Evolutionary conservation across 768 basidiomycete genomes (phyloP).

Genomic region (Boletus rufocinnamomeus): DNA sequence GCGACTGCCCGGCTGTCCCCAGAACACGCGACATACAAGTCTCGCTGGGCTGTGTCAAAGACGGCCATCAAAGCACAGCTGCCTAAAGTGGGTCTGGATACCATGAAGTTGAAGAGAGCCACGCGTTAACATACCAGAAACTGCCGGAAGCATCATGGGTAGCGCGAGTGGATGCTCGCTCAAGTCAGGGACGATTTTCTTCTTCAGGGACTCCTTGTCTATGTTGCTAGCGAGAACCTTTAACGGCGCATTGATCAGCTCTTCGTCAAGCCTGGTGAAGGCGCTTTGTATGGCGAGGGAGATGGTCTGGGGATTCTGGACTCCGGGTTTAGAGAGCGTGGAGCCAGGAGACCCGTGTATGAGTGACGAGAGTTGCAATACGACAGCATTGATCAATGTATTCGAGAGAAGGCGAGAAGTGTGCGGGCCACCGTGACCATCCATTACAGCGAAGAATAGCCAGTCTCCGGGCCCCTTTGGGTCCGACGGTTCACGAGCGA

Average conservation of each 20-base stretch:
- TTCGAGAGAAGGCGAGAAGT: slow-evolving; percentile 85
- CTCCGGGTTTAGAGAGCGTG: slow-evolving; percentile 37
- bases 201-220: slow-evolving; percentile 51
- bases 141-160: slow-evolving; percentile 76
- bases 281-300: slow-evolving; percentile 72
- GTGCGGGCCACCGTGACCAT: slow-evolving; percentile 83
- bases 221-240: slow-evolving; percentile 64
- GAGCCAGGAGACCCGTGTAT: slow-evolving; percentile 38
- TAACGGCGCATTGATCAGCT: slow-evolving; percentile 78
- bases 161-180: slow-evolving; percentile 71
- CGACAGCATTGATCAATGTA: slow-evolving; percentile 81
- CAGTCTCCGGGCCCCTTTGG: slow-evolving; percentile 66
- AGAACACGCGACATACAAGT: slow-evolving; percentile 88
- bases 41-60: slow-evolving; percentile 79
- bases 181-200: slow-evolving; percentile 59
- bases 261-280: slow-evolving; percentile 81
- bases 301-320: slow-evolving; percentile 53
- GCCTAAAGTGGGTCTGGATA: slow-evolving; percentile 45
- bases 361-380: slow-evolving; percentile 67
- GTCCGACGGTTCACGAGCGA: slow-evolving; percentile 63
- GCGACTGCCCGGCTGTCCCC: slow-evolving; percentile 97
- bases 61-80: slow-evolving; percentile 90
- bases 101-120: slow-evolving; percentile 1
- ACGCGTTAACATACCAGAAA: slow-evolving; percentile 55
- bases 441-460: slow-evolving; percentile 87